These are phyloP conservation scores for Knoxia roxburghii DNA, from an alignment of 257 asterid genomes.

Conservation along the genomic window DNA sequence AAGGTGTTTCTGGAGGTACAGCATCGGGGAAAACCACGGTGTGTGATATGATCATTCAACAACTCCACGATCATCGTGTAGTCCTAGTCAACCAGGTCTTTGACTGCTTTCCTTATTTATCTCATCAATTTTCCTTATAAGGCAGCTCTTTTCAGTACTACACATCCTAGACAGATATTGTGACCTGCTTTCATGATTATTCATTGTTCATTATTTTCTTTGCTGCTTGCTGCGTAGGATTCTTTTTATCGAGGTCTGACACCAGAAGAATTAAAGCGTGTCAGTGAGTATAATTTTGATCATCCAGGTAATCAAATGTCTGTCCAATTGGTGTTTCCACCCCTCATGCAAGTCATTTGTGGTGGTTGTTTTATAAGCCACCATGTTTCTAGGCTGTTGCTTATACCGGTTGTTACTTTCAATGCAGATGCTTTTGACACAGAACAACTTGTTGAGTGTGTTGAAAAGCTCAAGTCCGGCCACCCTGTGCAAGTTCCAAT, in stretches of 20 bases:
- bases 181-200: background rate
- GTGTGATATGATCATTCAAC: conserved; percentile 98
- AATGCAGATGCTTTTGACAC: conserved; percentile 96
- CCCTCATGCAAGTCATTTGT: background rate
- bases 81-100: conserved; percentile 89
- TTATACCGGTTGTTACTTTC: conserved; percentile 11
- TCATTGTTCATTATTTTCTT: background rate
- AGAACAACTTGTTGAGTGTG: conserved; percentile 92
- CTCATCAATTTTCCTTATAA: background rate
- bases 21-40: conserved; percentile 98
- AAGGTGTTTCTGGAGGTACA: conserved; percentile 99
- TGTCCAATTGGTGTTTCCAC: conserved; percentile 4
- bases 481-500: conserved; percentile 86
- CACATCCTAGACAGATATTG: background rate
- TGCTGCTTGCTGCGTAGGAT: conserved; percentile 46
- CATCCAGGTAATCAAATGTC: conserved; percentile 69
- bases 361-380: background rate
- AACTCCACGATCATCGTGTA: conserved; percentile 97
- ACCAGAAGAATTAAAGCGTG: conserved; percentile 65
- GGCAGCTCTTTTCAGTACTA: no score
- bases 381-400: conserved; percentile 8
- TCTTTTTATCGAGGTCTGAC: conserved; percentile 95
- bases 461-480: conserved; percentile 59
- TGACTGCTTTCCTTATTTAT: background rate
- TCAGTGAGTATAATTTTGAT: conserved; percentile 90